A percentile compares a stretch with the other conserved stretches of the same genome.
Evolutionary conservation across 306 rosid species (phyloP).

Genomic region (Astragalus glycyphyllos): DNA sequence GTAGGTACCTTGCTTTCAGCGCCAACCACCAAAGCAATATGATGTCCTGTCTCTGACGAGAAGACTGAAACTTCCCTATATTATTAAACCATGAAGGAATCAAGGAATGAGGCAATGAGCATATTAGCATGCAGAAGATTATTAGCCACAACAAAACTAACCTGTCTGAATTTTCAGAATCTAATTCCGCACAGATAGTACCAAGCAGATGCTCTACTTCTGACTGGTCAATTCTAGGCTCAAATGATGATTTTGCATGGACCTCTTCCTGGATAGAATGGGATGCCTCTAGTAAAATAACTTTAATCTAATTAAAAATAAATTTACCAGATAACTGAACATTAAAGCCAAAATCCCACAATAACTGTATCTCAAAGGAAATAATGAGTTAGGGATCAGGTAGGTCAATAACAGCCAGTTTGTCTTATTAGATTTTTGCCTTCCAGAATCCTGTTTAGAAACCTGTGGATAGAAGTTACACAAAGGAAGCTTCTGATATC

Average conservation of each 20-base stretch:
- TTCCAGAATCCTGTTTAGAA: no score
- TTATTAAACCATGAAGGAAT: slow-evolving; percentile 28
- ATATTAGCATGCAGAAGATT: slow-evolving; percentile 1
- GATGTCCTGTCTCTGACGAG: slow-evolving; percentile 51
- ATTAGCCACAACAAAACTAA: slow-evolving; percentile 44
- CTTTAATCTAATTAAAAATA: neutral
- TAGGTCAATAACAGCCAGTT: neutral
- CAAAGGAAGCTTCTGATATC: no score
- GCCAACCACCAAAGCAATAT: slow-evolving; percentile 53
- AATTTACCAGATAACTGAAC: neutral
- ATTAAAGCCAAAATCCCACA: slow-evolving; percentile 7
- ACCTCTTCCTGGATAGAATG: slow-evolving; percentile 45
- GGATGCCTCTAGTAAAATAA: neutral
- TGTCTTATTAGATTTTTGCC: no score
- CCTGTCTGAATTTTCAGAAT: slow-evolving; percentile 63
- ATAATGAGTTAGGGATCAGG: neutral
- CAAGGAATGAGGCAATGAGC: slow-evolving; percentile 25
- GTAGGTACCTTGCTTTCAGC: slow-evolving; percentile 39
- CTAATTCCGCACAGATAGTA: slow-evolving; percentile 20
- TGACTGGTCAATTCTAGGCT: slow-evolving; percentile 30
- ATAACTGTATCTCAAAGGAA: neutral
- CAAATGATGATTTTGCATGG: slow-evolving; percentile 35
- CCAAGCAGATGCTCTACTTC: slow-evolving; percentile 42
- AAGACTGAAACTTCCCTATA: slow-evolving; percentile 63
- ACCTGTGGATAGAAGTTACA: no score